Evolutionary conservation across 192 early-diverging fungal species (phyloP), one percentile per base, ranked within the genome.

Genomic region (Rhizophagus sp.): DNA sequence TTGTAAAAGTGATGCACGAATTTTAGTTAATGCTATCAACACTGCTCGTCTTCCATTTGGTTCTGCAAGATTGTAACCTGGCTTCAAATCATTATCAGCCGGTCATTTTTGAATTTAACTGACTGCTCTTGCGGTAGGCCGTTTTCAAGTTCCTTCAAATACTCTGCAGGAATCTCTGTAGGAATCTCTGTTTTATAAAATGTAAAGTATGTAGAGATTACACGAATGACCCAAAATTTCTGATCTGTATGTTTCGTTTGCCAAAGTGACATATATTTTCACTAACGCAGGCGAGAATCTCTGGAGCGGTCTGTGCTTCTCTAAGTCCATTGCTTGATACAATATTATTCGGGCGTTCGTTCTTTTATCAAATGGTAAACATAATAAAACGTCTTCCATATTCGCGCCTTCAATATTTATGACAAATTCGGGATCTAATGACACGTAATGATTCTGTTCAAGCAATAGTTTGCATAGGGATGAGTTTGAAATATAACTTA

Each of bases 41-140:
- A 72, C 70, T 25, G 2, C 41, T 72, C 5, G 3, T 49, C 41
- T 72, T 72, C 47, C 19, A 72, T 25, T 19, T 25, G n/a, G 24
- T 13, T 52, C 25, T 5, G 41, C 4, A 4, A 73, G 27, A 73
- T 73, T 47, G 9, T 52, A 50, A 73, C 22, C 71, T 30, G 9
- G 0, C 3, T 34, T 6, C 41, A n/a, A 13, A 73, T 19, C 10
- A 73, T 52, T 49, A 3, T 27, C 10, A 73, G 44, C 49, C 44
- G 71, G 71, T 57, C 73, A 75, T 34, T 57, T 75, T 34, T 13
- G 11, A 61, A 75, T 62, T n/a, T 44, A 75, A 75, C 34, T 62
- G 52, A 62, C 27, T 75, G 73, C n/a, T 61, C 5, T 75, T 61
- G 11, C 15, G 50, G 52, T 25, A 25, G 17, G 30, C 52, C 73